Base-by-base conservation (phyloP, 2,329 filamentous ascomycete species). In the Alternaria dauci region DNA sequence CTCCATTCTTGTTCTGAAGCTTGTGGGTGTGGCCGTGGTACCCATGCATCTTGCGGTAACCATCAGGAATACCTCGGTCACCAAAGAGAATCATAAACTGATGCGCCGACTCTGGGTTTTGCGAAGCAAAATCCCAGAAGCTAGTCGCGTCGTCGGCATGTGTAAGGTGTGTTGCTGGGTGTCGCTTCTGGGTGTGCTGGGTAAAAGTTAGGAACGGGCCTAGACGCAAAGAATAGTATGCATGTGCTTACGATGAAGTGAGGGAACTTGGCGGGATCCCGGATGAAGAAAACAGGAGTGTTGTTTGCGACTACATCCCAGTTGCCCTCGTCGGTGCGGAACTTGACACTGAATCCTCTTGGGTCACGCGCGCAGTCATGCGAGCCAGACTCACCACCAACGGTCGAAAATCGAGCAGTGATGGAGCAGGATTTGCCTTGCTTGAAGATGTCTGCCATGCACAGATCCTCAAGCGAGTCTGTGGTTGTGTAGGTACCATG, bases 231-330 rank as follows among this genome's bases (percentile, higher is more conserved):
- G 12, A 20, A 23, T 7, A 30, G 3, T 11, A 12, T 2, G 7
- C 14, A 11, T 9, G 6, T 8, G 14, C 54, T 50, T 51, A 56
- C 54, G 54, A 91, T 91, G 71, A 91, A 89, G 71, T 89, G 81
- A n/a, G 67, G 65, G 38, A 71, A 92, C 76, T 92, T 92, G 65
- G 88, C 84, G 0, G 90, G 88, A 63, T 92, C 90, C 54, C 90
- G 83, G n/a, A 92, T 72, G 78, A 93, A 92, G 82, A 92, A 93
- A 3, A 91, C 86, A 0, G 90, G 90, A 0, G 88, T 91, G 74
- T 92, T 92, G 81, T 91, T 91, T 62, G 86, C 87, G 8, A 92
- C 89, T 76, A 89, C 83, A 71, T 91, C 89, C 85, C 86, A 90
- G 68, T 91, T 91, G n/a, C 89, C 89, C 68, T 92, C 87, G 18